phyloP scores from a whole-genome alignment of 2,329 filamentous ascomycete genomes.

The Blastomyces percursus region DNA sequence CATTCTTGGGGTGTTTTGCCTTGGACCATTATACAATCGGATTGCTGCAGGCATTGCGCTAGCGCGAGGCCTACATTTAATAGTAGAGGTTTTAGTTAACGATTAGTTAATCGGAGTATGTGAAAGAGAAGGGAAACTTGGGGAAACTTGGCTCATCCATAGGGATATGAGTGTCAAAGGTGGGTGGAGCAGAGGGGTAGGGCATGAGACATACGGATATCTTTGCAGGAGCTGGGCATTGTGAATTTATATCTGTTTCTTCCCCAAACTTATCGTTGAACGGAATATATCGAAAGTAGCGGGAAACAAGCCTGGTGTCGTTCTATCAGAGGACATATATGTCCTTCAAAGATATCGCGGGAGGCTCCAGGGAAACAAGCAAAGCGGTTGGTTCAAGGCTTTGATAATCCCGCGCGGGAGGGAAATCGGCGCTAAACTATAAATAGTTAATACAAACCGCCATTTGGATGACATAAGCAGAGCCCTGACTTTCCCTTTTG shows the following conservation, averaged over 20 bases:
- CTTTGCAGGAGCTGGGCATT: conserved; percentile 95
- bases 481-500: neutral
- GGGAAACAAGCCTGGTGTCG: neutral
- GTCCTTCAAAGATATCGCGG: neutral
- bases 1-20: conserved; percentile 81
- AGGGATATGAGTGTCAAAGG: neutral
- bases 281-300: neutral
- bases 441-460: neutral
- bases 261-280: neutral
- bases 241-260: conserved; percentile 20
- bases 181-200: neutral
- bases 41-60: conserved; percentile 88
- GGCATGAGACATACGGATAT: conserved; percentile 59
- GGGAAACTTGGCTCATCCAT: neutral
- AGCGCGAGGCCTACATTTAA: conserved; percentile 63
- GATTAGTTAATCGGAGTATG: neutral
- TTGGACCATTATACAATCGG: conserved; percentile 89
- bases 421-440: neutral
- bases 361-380: neutral
- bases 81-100: conserved; percentile 6
- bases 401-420: neutral
- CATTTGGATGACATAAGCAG: neutral
- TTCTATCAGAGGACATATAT: neutral
- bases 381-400: neutral
- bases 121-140: too few species aligned